Evolutionary conservation across 306 rosid genomes (phyloP), one percentile per base, ranked within the genome.

Genomic region (Leucaena leucocephala): DNA sequence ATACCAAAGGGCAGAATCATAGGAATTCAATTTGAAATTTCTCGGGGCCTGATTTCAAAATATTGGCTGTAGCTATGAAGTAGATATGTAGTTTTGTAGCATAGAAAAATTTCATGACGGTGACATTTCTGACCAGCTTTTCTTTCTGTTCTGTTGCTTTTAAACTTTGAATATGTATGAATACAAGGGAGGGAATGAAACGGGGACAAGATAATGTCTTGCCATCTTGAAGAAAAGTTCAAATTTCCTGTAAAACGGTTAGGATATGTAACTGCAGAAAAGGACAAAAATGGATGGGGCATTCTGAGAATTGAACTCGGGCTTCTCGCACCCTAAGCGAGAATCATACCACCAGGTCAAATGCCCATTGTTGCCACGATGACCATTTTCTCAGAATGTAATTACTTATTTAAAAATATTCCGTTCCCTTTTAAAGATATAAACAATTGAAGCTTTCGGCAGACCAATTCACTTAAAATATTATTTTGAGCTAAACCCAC

Each of bases 251-350:
- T 45, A 65, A 45, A 55, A 55, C 4, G 12, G 62, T 19, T 55
- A 19, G 10, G 4, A 49, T 6, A n/a, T 55, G 15, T 6, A 0
- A 17, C 4, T 0, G 42, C 21, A 35, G 21, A 35, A 65, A 38
- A 65, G 12, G 21, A 38, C 22, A 22, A 33, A 11, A 8, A 27
- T 27, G 3, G 10, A 0, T 0, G 93, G 90, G 90, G 91, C 93
- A 85, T 85, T 87, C 88, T 88, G 88, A 89, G 91, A 89, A 87
- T 87, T 87, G 93, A 87, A 80, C 87, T 87, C 93, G 85, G 88
- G 89, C 89, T 87, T 89, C 91, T 85, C 86, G 86, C 89, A 89
- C 93, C 89, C 88, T 85, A 87, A 87, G 89, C 89, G 91, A 89
- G 90, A 89, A 89, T 89, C 89, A 87, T 83, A 81, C 90, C 90